Conservation (phyloP, 1,284 basidiomycete genomes). For the Cutaneotrichosporon mucoides region DNA sequence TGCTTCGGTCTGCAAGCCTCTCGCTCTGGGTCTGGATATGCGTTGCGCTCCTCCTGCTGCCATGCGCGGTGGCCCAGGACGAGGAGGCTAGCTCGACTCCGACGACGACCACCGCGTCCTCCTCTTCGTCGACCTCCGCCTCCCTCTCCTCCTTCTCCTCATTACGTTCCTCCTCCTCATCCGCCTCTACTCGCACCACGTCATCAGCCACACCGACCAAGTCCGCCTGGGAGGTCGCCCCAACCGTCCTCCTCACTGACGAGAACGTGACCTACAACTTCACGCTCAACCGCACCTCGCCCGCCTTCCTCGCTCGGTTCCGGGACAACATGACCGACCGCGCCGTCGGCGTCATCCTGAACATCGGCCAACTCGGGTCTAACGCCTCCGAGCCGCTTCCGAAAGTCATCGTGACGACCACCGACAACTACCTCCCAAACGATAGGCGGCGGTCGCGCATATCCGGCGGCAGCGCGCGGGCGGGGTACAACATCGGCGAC, state of each 20-base stretch:
- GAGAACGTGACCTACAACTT: slow-evolving; percentile 1
- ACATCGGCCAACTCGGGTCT: background rate
- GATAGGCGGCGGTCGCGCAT: background rate
- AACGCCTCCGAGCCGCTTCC: background rate
- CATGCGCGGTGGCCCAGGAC: too few relatives aligned
- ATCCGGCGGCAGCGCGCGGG: background rate
- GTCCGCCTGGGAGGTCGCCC: background rate
- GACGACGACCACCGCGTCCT: too few relatives aligned
- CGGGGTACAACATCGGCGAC: slow-evolving; percentile 4
- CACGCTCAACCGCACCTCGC: slow-evolving; percentile 4
- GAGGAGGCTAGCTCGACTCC: too few relatives aligned
- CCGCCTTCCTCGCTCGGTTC: background rate
- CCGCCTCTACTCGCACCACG: background rate
- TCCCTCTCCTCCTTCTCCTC: too few relatives aligned
- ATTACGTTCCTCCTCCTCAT: background rate
- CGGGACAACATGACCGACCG: background rate
- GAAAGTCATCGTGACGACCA: background rate
- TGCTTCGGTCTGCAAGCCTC: too few relatives aligned
- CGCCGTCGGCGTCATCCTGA: slow-evolving; percentile 2
- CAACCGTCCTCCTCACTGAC: slow-evolving; percentile 2
- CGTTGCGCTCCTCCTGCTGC: too few relatives aligned
- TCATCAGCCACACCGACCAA: background rate
- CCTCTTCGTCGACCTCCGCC: too few relatives aligned
- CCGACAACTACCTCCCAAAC: background rate
- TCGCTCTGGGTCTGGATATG: too few relatives aligned